Percentiles rank a stretch among this genome's conserved stretches.
Evolutionary conservation across 129 eudicot genomes (phyloP).

Genomic region (Kitagawia praeruptora): DNA sequence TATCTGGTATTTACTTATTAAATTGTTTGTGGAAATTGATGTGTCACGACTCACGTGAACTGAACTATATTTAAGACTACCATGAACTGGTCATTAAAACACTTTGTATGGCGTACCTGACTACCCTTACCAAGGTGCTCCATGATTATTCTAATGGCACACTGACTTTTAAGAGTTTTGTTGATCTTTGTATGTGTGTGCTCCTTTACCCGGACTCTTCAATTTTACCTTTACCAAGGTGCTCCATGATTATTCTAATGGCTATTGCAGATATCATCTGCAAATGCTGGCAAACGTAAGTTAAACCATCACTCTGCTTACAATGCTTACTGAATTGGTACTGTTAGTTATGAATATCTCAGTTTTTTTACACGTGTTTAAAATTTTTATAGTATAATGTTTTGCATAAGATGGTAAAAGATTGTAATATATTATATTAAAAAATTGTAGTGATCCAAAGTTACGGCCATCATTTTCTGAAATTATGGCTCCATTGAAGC

Average conservation of each 20-base stretch:
- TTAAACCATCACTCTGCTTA: background rate
- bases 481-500: slow-evolving; percentile 79
- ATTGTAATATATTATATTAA: background rate
- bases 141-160: background rate
- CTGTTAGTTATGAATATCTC: background rate
- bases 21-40: background rate
- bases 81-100: background rate
- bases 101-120: background rate
- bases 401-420: background rate
- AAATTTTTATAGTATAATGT: background rate
- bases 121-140: background rate
- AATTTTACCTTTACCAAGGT: too few relatives aligned
- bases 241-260: too few relatives aligned
- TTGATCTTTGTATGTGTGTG: background rate
- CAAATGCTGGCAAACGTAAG: slow-evolving; percentile 96
- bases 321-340: background rate
- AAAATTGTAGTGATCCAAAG: slow-evolving; percentile 59
- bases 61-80: background rate
- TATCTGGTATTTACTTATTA: background rate
- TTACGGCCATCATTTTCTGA: slow-evolving; percentile 84
- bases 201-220: too few relatives aligned
- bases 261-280: slow-evolving; percentile 60
- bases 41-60: background rate
- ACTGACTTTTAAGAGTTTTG: background rate
- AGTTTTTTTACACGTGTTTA: background rate